Conservation (phyloP, 768 basidiomycete genomes). For the Tricholoma terreum region DNA sequence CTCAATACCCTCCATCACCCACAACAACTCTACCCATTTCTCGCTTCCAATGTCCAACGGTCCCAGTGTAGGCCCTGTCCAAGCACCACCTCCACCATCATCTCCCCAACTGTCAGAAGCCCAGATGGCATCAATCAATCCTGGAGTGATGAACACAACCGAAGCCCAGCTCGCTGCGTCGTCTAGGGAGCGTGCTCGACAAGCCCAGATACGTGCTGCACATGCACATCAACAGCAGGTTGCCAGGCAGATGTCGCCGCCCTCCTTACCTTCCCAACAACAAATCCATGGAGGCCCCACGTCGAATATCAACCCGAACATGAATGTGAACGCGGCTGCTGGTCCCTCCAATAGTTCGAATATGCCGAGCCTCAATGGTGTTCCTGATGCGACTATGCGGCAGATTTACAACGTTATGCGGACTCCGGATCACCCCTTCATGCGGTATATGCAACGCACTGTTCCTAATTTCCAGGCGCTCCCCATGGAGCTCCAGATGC, state of each 20-base stretch:
- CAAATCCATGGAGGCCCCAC: conserved; percentile 14
- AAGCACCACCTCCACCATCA: conserved; percentile 13
- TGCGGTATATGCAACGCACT: conserved; percentile 49
- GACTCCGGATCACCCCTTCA: conserved; percentile 52
- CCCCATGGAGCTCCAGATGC: conserved; percentile 54
- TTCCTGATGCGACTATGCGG: conserved; percentile 23
- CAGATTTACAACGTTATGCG: conserved; percentile 50
- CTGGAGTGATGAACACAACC: conserved; percentile 18
- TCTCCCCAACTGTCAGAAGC: conserved; percentile 20
- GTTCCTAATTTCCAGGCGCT: conserved; percentile 54
- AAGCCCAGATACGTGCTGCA: conserved; percentile 34
- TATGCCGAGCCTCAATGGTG: conserved; percentile 15
- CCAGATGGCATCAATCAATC: conserved; percentile 10
- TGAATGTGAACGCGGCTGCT: conserved; percentile 17
- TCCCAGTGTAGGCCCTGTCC: neutral
- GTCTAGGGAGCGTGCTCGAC: conserved; percentile 31
- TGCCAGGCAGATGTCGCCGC: conserved; percentile 44
- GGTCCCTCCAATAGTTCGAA: conserved; percentile 17
- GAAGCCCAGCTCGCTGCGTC: conserved; percentile 36
- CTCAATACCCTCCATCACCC: conserved; percentile 22
- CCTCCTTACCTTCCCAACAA: conserved; percentile 21
- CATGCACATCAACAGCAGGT: conserved; percentile 27
- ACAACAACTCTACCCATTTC: conserved; percentile 7
- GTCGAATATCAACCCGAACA: conserved; percentile 7
- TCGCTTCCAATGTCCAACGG: conserved; percentile 12